Evolutionary conservation across 2,329 filamentous ascomycete species (phyloP), one percentile per base, ranked within the genome.

Genomic region (Cyclaneusma minus): DNA sequence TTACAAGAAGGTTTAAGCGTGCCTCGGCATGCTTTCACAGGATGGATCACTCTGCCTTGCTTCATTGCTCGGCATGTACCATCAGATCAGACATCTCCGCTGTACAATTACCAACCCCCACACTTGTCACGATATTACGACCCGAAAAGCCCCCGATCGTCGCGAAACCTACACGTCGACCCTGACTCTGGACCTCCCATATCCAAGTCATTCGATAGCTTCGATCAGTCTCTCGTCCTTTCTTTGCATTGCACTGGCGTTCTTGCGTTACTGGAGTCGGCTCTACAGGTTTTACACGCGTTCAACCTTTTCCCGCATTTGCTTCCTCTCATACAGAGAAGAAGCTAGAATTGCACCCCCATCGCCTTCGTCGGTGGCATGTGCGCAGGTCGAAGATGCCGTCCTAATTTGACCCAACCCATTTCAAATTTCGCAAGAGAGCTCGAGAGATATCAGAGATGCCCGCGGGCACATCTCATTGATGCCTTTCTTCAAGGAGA

Each of bases 341-440:
- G n/a, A n/a, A n/a, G n/a, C n/a, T n/a, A n/a, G n/a, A n/a, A n/a
- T n/a, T n/a, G n/a, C n/a, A n/a, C n/a, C n/a, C n/a, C n/a, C n/a
- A n/a, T n/a, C n/a, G n/a, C n/a, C n/a, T 41, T 40, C 29, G 40
- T 44, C 45, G 47, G 51, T 49, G 49, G 48, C 48, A 53, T 49
- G 45, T 49, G 47, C 49, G 49, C 52, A 48, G 47, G 50, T 49
- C 50, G 45, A 48, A 44, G 40, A 46, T 50, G 50, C 47, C 49
- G 50, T 52, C 47, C 39, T 55, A 55, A 56, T 49, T 50, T 43
- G 36, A 30, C 35, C 39, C 34, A 36, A 24, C 30, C 28, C 13
- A 12, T 13, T 20, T 17, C 14, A 25, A 30, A 13, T 30, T 30
- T 28, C 23, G 25, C 24, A 22, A 13, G 18, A 19, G 24, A 13